Evolutionary conservation across 2,329 filamentous ascomycete species (phyloP).

Genomic region (Neonectria sp.): DNA sequence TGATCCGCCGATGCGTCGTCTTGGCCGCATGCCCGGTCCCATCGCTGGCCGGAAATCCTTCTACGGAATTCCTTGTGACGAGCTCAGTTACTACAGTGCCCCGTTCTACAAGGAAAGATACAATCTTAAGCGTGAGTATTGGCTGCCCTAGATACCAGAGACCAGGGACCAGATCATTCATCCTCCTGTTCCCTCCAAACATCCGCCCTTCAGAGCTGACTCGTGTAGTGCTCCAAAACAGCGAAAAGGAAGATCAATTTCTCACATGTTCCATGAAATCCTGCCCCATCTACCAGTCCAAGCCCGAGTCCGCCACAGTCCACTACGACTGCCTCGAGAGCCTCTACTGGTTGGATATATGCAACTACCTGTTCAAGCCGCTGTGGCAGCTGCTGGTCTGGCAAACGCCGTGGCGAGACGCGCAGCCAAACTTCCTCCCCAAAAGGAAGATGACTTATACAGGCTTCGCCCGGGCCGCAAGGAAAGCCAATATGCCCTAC

Average conservation of each 20-base stretch:
- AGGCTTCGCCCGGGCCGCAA: background rate
- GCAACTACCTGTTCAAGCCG: background rate
- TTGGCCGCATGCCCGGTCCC: background rate
- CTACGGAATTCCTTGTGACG: background rate
- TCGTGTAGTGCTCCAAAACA: background rate
- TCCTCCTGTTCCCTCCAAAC: background rate
- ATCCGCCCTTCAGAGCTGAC: background rate
- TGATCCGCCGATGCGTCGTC: background rate
- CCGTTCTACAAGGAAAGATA: background rate
- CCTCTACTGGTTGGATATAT: background rate
- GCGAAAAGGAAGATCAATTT: background rate
- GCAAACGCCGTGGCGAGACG: background rate
- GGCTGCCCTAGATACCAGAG: too few species aligned
- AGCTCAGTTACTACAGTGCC: background rate
- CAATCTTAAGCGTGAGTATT: background rate
- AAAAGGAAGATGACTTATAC: background rate
- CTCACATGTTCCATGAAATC: background rate
- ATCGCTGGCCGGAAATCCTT: background rate
- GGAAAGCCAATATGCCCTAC: too few species aligned
- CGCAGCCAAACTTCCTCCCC: background rate
- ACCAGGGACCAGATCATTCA: too few species aligned
- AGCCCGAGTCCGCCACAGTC: background rate
- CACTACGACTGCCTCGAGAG: background rate
- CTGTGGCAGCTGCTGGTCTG: background rate
- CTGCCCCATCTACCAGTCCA: background rate